Base-by-base conservation (phyloP, 495 filamentous ascomycete genomes). In the Cenococcum geophilum region DNA sequence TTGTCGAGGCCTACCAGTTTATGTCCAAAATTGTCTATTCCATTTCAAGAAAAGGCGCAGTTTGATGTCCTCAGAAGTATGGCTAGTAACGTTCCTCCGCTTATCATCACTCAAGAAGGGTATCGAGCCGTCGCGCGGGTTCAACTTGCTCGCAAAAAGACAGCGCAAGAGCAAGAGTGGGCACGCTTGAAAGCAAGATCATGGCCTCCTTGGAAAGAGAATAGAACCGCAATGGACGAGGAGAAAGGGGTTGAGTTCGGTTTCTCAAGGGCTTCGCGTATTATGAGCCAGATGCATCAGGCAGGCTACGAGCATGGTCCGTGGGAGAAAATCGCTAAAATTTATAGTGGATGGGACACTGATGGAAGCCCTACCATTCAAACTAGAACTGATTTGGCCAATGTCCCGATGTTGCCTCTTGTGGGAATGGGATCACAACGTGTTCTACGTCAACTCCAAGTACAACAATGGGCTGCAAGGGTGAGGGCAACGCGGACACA, bases 191-290 rank as follows among this genome's bases (percentile, higher is more conserved):
- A 89, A 72, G 76, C 80, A 5, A 74, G 74, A 0, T 82, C 79
- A 12, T 89, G 87, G 87, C 87, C 87, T 2, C 87, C 87, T 1
- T 90, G 83, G 83, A 88, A 86, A 54, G 78, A 83, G 67, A 80
- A 82, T 8, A 80, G 74, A 47, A 74, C 80, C 12, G 83, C 82
- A 1, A 77, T 85, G 22, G 84, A 87, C 70, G 75, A 76, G 22
- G 70, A 76, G 4, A 81, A 80, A 27, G 81, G 77, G 8, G 73
- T 76, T 48, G 81, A 86, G 47, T 80, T 80, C 34, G 77, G 80
- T 59, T 72, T 73, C n/a, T 84, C 84, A 48, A 79, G 82, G 47
- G 83, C 86, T 11, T 77, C 75, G 57, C 73, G 77, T 21, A 79
- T 83, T 0, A 69, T 89, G 35, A 70, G 69, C 21, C 79, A 81